Percentiles rank a stretch among this genome's conserved stretches.
phyloP scores from a whole-genome alignment of 2,329 filamentous ascomycete genomes.

The Dothistroma septosporum region DNA sequence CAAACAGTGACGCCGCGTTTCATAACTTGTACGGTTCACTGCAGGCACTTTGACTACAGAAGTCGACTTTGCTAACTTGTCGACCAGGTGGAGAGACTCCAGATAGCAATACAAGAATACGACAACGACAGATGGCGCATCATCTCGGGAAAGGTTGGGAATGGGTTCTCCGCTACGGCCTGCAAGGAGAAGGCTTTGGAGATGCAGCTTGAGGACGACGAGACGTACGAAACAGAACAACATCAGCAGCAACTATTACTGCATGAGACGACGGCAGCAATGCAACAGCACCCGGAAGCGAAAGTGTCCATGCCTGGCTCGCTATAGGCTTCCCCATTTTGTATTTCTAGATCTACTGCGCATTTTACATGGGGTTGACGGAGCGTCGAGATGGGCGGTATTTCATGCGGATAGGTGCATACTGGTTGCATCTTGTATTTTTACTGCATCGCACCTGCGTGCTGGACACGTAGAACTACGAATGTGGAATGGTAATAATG shows the following conservation, averaged over 20 bases:
- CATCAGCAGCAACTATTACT: constrained; percentile 2
- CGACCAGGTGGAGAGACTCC: constrained; percentile 69
- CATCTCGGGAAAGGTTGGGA: constrained; percentile 84
- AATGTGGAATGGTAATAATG: neutral
- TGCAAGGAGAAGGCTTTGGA: constrained; percentile 77
- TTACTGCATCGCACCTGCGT: constrained; percentile 1
- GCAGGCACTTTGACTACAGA: neutral
- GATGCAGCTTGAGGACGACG: constrained; percentile 39
- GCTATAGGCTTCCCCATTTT: neutral
- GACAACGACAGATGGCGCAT: constrained; percentile 92
- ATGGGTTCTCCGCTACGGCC: constrained; percentile 79
- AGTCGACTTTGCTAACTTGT: constrained; percentile 30
- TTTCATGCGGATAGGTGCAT: neutral
- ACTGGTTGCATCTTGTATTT: neutral
- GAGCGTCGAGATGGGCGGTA: neutral
- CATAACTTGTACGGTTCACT: constrained; percentile 7
- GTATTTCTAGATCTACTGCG: neutral
- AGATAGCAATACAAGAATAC: constrained; percentile 73
- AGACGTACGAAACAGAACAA: constrained; percentile 12
- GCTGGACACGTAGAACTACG: constrained; percentile 8
- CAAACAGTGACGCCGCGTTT: constrained; percentile 1
- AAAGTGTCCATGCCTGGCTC: neutral
- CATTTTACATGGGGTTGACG: constrained; percentile 6
- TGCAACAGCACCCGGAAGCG: neutral
- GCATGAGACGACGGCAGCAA: constrained; percentile 1